Evolutionary conservation across 2,329 filamentous ascomycete genomes (phyloP).

Genomic region (Nothophoma quercina): DNA sequence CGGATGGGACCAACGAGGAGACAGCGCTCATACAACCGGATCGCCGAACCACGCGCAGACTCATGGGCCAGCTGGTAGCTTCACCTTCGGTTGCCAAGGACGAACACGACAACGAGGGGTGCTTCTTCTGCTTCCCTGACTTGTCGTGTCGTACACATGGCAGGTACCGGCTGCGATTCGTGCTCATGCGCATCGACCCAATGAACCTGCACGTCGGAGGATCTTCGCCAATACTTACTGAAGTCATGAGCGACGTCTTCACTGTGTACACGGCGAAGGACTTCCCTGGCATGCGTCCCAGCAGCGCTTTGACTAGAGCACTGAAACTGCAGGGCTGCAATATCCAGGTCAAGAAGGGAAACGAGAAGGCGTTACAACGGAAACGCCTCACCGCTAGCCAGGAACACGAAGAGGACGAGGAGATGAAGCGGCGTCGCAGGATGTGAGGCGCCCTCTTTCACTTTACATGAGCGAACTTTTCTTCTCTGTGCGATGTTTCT

Average conservation of each 20-base stretch:
- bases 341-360: conserved; percentile 87
- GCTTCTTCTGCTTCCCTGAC: conserved; percentile 87
- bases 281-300: conserved; percentile 83
- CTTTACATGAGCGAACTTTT: background rate
- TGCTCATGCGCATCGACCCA: conserved; percentile 75
- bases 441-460: conserved; percentile 30
- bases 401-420: conserved; percentile 52
- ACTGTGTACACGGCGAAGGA: conserved; percentile 85
- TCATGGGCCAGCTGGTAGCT: conserved; percentile 82
- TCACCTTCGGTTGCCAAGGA: conserved; percentile 80
- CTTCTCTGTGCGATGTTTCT: background rate
- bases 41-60: conserved; percentile 72
- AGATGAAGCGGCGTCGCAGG: conserved; percentile 48
- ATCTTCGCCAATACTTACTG: conserved; percentile 58
- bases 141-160: conserved; percentile 81
- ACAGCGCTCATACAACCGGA: conserved; percentile 74
- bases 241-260: conserved; percentile 73
- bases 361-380: conserved; percentile 65
- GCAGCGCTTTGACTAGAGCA: conserved; percentile 74
- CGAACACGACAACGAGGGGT: conserved; percentile 75
- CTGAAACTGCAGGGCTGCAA: conserved; percentile 82
- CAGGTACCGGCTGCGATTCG: conserved; percentile 76
- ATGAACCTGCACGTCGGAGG: conserved; percentile 62
- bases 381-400: conserved; percentile 49
- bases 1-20: conserved; percentile 70